Evolutionary conservation across 2,329 filamentous ascomycete species (phyloP).

Genomic region (Coleophoma crateriformis): DNA sequence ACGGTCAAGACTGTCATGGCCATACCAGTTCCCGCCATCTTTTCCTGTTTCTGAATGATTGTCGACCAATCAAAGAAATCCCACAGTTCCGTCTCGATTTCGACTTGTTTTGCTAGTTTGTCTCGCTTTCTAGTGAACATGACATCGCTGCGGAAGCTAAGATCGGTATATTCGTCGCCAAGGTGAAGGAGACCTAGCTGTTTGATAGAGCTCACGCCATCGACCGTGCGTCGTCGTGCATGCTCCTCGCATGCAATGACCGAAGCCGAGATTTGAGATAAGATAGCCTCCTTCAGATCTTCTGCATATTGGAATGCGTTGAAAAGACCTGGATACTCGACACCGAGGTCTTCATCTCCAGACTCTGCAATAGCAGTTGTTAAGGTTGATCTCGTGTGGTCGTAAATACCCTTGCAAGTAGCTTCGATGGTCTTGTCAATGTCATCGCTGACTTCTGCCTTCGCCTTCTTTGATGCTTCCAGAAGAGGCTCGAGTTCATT

Average conservation of each 20-base stretch:
- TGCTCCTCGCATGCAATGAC: constrained; percentile 79
- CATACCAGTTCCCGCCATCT: constrained; percentile 90
- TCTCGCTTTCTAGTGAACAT: constrained; percentile 90
- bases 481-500: constrained; percentile 78
- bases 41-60: constrained; percentile 86
- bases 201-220: constrained; percentile 82
- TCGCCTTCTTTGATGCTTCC: constrained; percentile 77
- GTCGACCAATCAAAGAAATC: constrained; percentile 90
- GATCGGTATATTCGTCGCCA: constrained; percentile 77
- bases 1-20: constrained; percentile 87
- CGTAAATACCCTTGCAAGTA: constrained; percentile 80
- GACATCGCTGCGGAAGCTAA: constrained; percentile 83
- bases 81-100: constrained; percentile 80
- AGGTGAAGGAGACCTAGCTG: constrained; percentile 83
- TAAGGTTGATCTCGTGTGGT: constrained; percentile 72
- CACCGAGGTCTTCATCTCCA: constrained; percentile 71
- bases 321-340: constrained; percentile 82
- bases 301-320: constrained; percentile 89
- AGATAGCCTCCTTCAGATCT: constrained; percentile 85
- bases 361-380: constrained; percentile 70
- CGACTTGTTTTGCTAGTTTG: constrained; percentile 74
- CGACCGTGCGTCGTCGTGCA: constrained; percentile 71
- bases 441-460: constrained; percentile 72
- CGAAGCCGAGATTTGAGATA: constrained; percentile 76
- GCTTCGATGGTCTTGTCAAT: constrained; percentile 79